These are phyloP conservation scores for Pseudocercospora fijiensis DNA, from an alignment of 2,329 filamentous ascomycete genomes.

Conservation along the genomic window DNA sequence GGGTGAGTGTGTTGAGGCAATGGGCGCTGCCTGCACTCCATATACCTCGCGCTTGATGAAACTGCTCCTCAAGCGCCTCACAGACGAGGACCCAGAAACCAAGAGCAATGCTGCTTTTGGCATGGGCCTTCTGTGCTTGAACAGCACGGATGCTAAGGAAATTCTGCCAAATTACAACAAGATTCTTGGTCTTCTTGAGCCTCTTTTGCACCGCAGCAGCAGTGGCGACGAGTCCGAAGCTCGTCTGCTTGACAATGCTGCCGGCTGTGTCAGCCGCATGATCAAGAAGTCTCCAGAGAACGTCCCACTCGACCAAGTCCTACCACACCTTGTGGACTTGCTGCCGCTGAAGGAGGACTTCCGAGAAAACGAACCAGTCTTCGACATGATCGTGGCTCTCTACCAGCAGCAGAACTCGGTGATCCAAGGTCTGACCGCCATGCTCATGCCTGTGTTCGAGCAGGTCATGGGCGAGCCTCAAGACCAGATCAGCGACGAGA, in stretches of 20 bases:
- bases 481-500: constrained; percentile 73
- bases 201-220: constrained; percentile 60
- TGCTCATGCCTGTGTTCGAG: constrained; percentile 69
- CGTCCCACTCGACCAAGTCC: constrained; percentile 75
- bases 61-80: constrained; percentile 79
- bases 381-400: constrained; percentile 82
- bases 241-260: constrained; percentile 86
- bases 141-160: constrained; percentile 71
- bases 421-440: constrained; percentile 67
- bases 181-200: constrained; percentile 83
- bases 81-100: constrained; percentile 85
- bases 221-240: constrained; percentile 62
- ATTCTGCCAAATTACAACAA: constrained; percentile 72
- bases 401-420: constrained; percentile 71
- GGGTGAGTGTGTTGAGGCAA: constrained; percentile 84
- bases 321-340: constrained; percentile 74
- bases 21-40: constrained; percentile 76
- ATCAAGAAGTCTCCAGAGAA: constrained; percentile 83
- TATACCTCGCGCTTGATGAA: constrained; percentile 76
- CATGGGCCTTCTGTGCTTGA: constrained; percentile 77
- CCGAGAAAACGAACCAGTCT: constrained; percentile 94
- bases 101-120: constrained; percentile 96
- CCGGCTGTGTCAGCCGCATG: constrained; percentile 87
- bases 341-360: constrained; percentile 90
- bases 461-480: constrained; percentile 69